Conservation (phyloP, 2,329 filamentous ascomycete species). For the Podosphaera aphanis region DNA sequence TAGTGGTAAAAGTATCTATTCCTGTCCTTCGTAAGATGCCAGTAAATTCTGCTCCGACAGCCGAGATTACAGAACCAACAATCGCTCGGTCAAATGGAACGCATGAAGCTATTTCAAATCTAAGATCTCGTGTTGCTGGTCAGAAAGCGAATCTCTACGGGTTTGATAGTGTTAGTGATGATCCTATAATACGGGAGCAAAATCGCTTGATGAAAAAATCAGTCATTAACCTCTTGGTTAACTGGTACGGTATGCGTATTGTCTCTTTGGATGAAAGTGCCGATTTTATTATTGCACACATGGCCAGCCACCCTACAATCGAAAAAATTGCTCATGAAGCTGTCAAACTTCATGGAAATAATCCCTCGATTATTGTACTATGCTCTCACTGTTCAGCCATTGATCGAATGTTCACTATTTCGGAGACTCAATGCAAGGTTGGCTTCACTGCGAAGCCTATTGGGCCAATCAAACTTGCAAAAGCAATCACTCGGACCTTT, state of each 20-base stretch:
- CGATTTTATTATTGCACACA: slow-evolving; percentile 13
- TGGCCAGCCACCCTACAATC: slow-evolving; percentile 6
- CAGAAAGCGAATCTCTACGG: slow-evolving; percentile 11
- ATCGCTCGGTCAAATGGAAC: slow-evolving; percentile 9
- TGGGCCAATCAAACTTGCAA: slow-evolving; percentile 15
- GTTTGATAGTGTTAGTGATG: slow-evolving; percentile 9
- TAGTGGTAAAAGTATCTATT: slow-evolving; percentile 15
- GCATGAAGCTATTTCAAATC: slow-evolving; percentile 10
- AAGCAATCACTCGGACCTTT: slow-evolving; percentile 12
- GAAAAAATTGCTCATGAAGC: slow-evolving; percentile 4
- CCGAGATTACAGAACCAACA: slow-evolving; percentile 6
- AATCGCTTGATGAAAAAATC: slow-evolving; percentile 9
- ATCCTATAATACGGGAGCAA: slow-evolving; percentile 9
- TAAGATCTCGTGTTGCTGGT: slow-evolving; percentile 8
- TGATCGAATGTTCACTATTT: slow-evolving; percentile 5
- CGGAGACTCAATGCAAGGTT: slow-evolving; percentile 8
- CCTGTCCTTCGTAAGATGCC: slow-evolving; percentile 14
- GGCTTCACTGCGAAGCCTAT: slow-evolving; percentile 15
- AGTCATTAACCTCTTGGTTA: slow-evolving; percentile 10
- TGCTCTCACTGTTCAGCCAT: slow-evolving; percentile 13
- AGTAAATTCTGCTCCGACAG: slow-evolving; percentile 5
- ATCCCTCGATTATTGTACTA: slow-evolving; percentile 12
- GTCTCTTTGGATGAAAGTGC: slow-evolving; percentile 10
- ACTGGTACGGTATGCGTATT: slow-evolving; percentile 15
- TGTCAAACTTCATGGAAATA: slow-evolving; percentile 1